Evolutionary conservation across 1,139 yeast genomes (phyloP).

Genomic region (Eremothecium coryli): DNA sequence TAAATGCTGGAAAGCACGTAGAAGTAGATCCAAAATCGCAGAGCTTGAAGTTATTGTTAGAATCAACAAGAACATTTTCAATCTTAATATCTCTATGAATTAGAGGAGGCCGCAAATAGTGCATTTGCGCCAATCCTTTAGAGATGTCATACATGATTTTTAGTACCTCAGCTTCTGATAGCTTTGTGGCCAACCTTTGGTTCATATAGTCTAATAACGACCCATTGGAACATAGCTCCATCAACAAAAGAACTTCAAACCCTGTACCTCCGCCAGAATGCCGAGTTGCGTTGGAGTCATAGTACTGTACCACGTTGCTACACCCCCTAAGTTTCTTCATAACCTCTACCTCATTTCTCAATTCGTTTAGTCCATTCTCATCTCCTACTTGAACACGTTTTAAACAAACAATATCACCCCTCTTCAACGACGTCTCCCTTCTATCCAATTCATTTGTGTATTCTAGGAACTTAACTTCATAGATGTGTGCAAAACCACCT

Average conservation of each 20-base stretch:
- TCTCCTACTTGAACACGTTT: conserved; percentile 70
- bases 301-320: conserved; percentile 74
- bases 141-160: conserved; percentile 77
- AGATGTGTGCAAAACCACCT: conserved; percentile 75
- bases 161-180: conserved; percentile 74
- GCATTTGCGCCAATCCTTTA: conserved; percentile 82
- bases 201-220: conserved; percentile 94
- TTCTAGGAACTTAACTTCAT: conserved; percentile 40
- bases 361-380: conserved; percentile 54
- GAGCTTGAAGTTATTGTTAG: conserved; percentile 62
- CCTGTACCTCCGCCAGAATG: conserved; percentile 31
- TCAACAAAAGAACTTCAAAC: conserved; percentile 81
- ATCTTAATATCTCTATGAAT: conserved; percentile 92
- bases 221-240: conserved; percentile 85
- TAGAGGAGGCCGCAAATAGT: conserved; percentile 67
- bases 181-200: conserved; percentile 69
- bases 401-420: conserved; percentile 49
- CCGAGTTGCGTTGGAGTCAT: conserved; percentile 93
- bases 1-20: conserved; percentile 40
- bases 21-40: conserved; percentile 96
- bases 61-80: conserved; percentile 82
- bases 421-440: conserved; percentile 13
- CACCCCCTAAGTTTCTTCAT: conserved; percentile 78
- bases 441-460: conserved; percentile 22
- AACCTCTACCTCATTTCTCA: conserved; percentile 74